Conservation (phyloP, 139 green algal genomes). For the Tetraselmis striata region DNA sequence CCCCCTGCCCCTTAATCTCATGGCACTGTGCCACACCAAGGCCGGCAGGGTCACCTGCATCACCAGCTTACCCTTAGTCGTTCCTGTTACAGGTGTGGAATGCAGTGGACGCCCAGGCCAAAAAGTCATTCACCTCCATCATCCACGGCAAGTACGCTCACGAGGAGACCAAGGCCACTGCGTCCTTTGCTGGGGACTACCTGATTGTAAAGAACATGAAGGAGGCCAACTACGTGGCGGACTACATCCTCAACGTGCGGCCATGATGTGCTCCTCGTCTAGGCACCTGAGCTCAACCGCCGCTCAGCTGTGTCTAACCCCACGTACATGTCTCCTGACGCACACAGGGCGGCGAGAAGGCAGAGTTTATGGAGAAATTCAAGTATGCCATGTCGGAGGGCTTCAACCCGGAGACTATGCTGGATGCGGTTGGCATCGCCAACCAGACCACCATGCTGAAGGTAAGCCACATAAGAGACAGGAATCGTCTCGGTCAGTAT, state of each 20-base stretch:
- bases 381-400: conserved; percentile 74
- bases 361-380: conserved; percentile 91
- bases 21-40: too few relatives aligned
- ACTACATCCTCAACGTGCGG: conserved; percentile 95
- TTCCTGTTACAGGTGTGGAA: conserved; percentile 92
- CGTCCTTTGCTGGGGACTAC: conserved; percentile 90
- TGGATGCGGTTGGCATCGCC: conserved; percentile 87
- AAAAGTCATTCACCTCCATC: conserved; percentile 84
- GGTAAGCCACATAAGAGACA: too few relatives aligned
- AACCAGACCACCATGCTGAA: conserved; percentile 99
- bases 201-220: conserved; percentile 85
- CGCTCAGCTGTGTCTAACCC: too few relatives aligned
- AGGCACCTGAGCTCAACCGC: too few relatives aligned
- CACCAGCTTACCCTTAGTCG: too few relatives aligned
- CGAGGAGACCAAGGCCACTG: conserved; percentile 97
- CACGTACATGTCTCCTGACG: too few relatives aligned
- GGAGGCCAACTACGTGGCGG: conserved; percentile 84
- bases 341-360: conserved; percentile 59
- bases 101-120: conserved; percentile 85
- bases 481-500: too few relatives aligned
- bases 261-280: too few relatives aligned
- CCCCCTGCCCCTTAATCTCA: too few relatives aligned
- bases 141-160: conserved; percentile 99
- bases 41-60: too few relatives aligned
- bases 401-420: conserved; percentile 90